Percentiles rank a stretch among this genome's conserved stretches.
Conservation (phyloP, 495 filamentous ascomycete species). For the Talaromyces proteolyticus region DNA sequence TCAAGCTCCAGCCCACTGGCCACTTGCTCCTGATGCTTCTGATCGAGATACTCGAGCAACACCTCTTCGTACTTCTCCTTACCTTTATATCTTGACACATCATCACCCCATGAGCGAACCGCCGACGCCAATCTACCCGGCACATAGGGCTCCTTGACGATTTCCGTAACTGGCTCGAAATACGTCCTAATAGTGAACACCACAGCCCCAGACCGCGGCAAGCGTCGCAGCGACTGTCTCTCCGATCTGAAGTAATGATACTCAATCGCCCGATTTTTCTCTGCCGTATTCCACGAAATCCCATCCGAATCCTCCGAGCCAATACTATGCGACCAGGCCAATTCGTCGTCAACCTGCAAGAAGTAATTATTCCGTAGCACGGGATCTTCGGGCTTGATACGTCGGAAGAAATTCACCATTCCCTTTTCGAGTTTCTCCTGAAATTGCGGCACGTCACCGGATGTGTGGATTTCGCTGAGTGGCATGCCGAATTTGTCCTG, state of each 20-base stretch:
- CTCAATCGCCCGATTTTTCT: slow-evolving; percentile 69
- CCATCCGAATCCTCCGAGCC: slow-evolving; percentile 62
- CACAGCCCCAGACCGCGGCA: slow-evolving; percentile 70
- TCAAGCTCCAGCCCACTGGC: slow-evolving; percentile 55
- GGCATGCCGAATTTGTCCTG: slow-evolving; percentile 82
- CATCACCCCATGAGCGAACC: slow-evolving; percentile 78
- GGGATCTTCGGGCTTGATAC: slow-evolving; percentile 58
- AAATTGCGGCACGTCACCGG: slow-evolving; percentile 74
- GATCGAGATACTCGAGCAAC: slow-evolving; percentile 76
- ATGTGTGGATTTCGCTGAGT: slow-evolving; percentile 77
- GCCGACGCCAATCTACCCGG: slow-evolving; percentile 68
- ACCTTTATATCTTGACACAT: slow-evolving; percentile 81
- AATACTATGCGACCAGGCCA: slow-evolving; percentile 70
- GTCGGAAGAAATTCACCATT: slow-evolving; percentile 73
- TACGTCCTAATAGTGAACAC: slow-evolving; percentile 80
- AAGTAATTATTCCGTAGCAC: slow-evolving; percentile 71
- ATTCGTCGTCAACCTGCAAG: slow-evolving; percentile 67
- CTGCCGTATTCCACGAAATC: slow-evolving; percentile 68
- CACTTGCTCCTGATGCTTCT: slow-evolving; percentile 73
- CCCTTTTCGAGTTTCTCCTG: slow-evolving; percentile 73
- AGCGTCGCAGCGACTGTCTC: slow-evolving; percentile 66
- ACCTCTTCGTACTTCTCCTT: slow-evolving; percentile 73
- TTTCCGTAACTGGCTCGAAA: slow-evolving; percentile 62
- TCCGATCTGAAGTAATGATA: slow-evolving; percentile 78
- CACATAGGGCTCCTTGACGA: slow-evolving; percentile 63